Base-by-base conservation (phyloP, 1,284 basidiomycete species). In the Microstroma glucosiphilum region DNA sequence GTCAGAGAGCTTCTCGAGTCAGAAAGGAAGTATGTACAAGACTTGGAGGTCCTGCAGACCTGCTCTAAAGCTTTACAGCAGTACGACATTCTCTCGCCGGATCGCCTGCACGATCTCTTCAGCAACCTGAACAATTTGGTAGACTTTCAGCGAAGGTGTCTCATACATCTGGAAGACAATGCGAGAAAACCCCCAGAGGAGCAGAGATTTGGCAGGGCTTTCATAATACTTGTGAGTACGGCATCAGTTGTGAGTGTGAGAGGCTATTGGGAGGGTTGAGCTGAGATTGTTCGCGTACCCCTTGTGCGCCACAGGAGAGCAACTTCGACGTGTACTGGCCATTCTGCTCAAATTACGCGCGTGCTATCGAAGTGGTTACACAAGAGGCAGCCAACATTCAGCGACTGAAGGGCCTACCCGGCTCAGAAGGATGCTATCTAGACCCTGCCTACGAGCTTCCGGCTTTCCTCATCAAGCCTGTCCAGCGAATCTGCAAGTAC, bases 1-100 rank as follows among this genome's bases (percentile, higher is more conserved):
- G 85, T 92, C 61, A 85, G 85, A 69, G 92, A 96, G 80, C 87
- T 94, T 70, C 86, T 96, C 58, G 90, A 92, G 78, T 93, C 91
- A 2, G 96, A 99, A 80, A 87, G 94, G 60, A 96, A 96, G 82
- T 98, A 94, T 80, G 94, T 99, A 17, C 90, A 94, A 80, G 94
- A 98, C 81, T 83, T 99, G 61, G 96, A 99, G 80, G 88, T 93
- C 74, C 88, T 99, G 84, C 77, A 82, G 69, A 78, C 78, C 67
- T 82, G 81, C 56, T 77, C 80, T 56, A 69, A 76, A 11, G 72
- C 77, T 15, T 83, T 97, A 62, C 84, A 89, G 8, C 86, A 89
- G 79, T 86, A 86, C 71, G 90, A 90, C 72, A 84, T 91, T 62
- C 87, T 98, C 67, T 89, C 93, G 73, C 88, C 91, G 69, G 94